Percentiles rank a stretch among this genome's conserved stretches.
Conservation (phyloP, 2,329 filamentous ascomycete species). For the Trichothecium sympodiale region DNA sequence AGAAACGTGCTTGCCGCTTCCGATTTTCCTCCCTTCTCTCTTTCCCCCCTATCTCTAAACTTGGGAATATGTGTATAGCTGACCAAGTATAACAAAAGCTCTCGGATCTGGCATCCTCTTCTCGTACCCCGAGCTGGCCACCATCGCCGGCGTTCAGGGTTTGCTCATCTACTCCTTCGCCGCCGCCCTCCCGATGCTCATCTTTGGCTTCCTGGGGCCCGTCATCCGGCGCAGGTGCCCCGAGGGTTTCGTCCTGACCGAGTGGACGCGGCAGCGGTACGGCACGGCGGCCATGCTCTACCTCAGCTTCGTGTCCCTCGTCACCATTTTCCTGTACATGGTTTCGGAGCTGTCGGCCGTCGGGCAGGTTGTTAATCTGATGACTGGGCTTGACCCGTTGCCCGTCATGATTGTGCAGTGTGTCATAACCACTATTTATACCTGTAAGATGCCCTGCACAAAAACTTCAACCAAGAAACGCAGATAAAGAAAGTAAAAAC, state of each 20-base stretch:
- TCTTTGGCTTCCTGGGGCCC: slow-evolving; percentile 64
- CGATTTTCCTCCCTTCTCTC: slow-evolving; percentile 21
- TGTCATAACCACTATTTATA: slow-evolving; percentile 71
- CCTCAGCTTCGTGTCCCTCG: slow-evolving; percentile 65
- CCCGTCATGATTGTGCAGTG: slow-evolving; percentile 71
- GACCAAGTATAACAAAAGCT: slow-evolving; percentile 39
- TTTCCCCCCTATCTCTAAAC: slow-evolving; percentile 14
- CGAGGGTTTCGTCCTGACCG: slow-evolving; percentile 73
- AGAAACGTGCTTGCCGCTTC: slow-evolving; percentile 92
- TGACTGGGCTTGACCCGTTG: slow-evolving; percentile 65
- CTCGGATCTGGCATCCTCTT: slow-evolving; percentile 78
- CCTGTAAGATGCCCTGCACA: slow-evolving; percentile 39
- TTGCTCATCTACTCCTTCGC: slow-evolving; percentile 66
- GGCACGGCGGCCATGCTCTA: slow-evolving; percentile 59
- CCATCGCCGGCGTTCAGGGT: slow-evolving; percentile 68
- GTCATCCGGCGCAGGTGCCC: slow-evolving; percentile 72
- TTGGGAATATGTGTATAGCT: slow-evolving; percentile 19
- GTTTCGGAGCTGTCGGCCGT: slow-evolving; percentile 72
- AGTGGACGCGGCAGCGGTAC: slow-evolving; percentile 75
- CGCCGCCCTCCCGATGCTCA: slow-evolving; percentile 59
- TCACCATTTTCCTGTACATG: slow-evolving; percentile 82
- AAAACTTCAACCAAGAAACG: background rate
- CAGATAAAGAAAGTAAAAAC: background rate
- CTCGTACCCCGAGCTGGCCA: slow-evolving; percentile 70
- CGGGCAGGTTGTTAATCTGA: slow-evolving; percentile 63